Evolutionary conservation across 352 stramenopile genomes (phyloP), one percentile per base, ranked within the genome.

Genomic region (Aphanomyces cochlioides): DNA sequence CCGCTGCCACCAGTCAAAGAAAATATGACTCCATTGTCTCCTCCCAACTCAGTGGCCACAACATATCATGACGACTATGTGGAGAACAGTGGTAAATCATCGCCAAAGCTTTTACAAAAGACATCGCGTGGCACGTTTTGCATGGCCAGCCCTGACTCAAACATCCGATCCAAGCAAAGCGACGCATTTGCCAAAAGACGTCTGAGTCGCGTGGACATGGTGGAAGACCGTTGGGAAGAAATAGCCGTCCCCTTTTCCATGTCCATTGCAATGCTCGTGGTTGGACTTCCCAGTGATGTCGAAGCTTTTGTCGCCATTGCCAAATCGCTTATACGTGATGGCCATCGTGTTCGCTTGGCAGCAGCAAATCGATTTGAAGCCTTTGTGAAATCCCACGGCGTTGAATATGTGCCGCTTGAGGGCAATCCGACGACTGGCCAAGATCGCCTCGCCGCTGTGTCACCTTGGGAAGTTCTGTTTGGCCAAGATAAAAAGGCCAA

Each of bases 271-370:
- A 8, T 69, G 73, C 75, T 90, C 63, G 80, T 74, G n/a, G 84
- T 77, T 7, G 89, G 89, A 0, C 88, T 69, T 12, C 90, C 84
- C 79, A 78, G 77, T 38, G 86, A 93, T 67, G 76, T 96, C 0
- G 75, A 91, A 47, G 84, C 89, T 37, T 93, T 83, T 61, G 79
- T 93, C 28, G 82, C 78, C 1, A 85, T 98, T 34, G 90, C 87
- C 39, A 65, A 87, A 10, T 69, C 80, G 5, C 79, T 98, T 8
- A 75, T 88, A 72, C 72, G 74, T 0, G 75, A 96, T 43, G 93
- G 93, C 1, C 94, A 98, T 75, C 82, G 86, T 37, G 92, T 98
- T 0, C 83, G 94, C 4, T 86, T 98, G 41, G 93, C 91, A 1
- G 94, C 90, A 7, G 91, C 95, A 63, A 80, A 81, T 34, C 79